Conservation (phyloP, 768 basidiomycete genomes). For the Lentinula aciculospora region DNA sequence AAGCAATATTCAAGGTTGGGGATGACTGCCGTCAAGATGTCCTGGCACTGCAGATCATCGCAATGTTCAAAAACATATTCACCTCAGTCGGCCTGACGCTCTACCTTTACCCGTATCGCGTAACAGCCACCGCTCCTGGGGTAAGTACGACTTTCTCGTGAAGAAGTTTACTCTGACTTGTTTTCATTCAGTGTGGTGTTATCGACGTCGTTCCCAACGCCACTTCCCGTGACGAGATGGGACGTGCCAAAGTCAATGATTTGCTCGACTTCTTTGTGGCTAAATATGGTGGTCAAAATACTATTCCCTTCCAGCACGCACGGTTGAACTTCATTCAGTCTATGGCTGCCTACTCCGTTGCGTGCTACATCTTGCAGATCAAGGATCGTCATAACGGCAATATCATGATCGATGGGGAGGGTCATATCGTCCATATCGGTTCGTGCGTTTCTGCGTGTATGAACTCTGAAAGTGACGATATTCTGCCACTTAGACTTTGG, state of each 20-base stretch:
- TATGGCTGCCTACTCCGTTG: conserved; percentile 98
- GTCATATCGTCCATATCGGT: conserved; percentile 97
- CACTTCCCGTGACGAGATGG: conserved; percentile 99
- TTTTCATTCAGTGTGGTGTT: conserved; percentile 73
- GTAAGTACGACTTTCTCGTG: conserved; percentile 41
- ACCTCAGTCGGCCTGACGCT: conserved; percentile 80
- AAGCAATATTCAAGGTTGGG: conserved; percentile 99
- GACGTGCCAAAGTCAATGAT: conserved; percentile 96
- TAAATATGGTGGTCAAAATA: conserved; percentile 89
- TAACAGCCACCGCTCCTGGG: conserved; percentile 94
- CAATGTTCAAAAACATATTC: conserved; percentile 99
- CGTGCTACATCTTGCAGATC: conserved; percentile 97
- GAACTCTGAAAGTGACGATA: not conserved
- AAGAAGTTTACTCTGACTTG: not conserved
- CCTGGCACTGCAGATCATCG: conserved; percentile 94
- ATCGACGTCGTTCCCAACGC: conserved; percentile 98
- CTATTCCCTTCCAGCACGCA: conserved; percentile 85
- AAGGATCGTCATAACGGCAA: conserved; percentile 99
- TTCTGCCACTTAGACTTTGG: conserved; percentile 65
- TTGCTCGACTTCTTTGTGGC: conserved; percentile 90
- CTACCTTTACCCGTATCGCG: conserved; percentile 93
- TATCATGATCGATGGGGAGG: conserved; percentile 98
- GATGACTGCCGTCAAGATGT: conserved; percentile 99
- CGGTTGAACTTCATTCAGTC: conserved; percentile 96
- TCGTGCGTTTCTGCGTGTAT: conserved; percentile 15